phyloP scores from a whole-genome alignment of 202 grass and related monocot genomes.

The Hordeum pubiflorum region DNA sequence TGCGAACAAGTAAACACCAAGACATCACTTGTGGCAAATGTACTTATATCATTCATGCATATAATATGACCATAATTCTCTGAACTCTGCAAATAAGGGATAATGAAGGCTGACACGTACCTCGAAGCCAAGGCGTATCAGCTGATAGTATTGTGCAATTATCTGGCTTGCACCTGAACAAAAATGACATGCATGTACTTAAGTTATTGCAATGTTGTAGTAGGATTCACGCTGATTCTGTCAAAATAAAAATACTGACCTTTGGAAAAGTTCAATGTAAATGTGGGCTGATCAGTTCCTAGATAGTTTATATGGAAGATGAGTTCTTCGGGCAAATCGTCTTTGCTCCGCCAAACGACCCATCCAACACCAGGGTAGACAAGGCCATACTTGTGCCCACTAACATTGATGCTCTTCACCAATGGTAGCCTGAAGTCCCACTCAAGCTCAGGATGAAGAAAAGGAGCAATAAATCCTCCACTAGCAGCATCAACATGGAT shows the following conservation, averaged over 20 bases:
- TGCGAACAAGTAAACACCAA: not conserved
- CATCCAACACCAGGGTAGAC: conserved; percentile 87
- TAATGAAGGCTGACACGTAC: conserved; percentile 15
- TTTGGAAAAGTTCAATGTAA: conserved; percentile 97
- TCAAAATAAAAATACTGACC: conserved; percentile 4
- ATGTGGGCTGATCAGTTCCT: conserved; percentile 80
- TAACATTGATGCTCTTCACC: conserved; percentile 95
- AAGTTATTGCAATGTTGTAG: not conserved
- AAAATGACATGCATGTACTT: not conserved
- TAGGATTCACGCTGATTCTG: not conserved
- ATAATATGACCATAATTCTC: not conserved
- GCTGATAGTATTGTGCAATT: conserved; percentile 95
- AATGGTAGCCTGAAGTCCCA: conserved; percentile 89
- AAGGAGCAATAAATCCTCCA: conserved; percentile 90
- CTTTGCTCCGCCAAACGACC: conserved; percentile 88
- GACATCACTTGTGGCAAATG: not conserved
- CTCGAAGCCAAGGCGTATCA: conserved; percentile 76
- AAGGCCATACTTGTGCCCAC: conserved; percentile 89
- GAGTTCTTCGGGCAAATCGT: conserved; percentile 86
- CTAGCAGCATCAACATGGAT: conserved; percentile 95
- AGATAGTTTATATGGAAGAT: conserved; percentile 98
- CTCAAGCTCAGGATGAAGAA: conserved; percentile 60
- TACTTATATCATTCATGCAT: not conserved
- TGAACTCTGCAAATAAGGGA: not conserved
- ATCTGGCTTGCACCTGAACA: conserved; percentile 76